Conservation (phyloP, 768 basidiomycete genomes). For the Leccinum disarticulatum region DNA sequence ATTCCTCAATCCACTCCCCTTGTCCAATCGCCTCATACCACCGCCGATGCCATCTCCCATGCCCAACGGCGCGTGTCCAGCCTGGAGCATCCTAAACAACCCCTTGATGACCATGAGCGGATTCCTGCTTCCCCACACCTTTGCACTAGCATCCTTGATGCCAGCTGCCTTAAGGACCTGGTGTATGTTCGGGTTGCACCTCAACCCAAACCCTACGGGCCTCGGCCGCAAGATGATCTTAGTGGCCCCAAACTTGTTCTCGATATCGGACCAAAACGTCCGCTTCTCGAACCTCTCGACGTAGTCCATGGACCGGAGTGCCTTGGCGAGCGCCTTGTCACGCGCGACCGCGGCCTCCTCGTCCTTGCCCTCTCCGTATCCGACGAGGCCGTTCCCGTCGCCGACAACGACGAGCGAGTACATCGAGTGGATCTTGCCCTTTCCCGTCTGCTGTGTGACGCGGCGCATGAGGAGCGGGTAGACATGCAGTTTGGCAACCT, state of each 20-base stretch:
- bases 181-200: slow-evolving; percentile 87
- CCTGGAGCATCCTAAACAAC: slow-evolving; percentile 77
- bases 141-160: slow-evolving; percentile 92
- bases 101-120: slow-evolving; percentile 76
- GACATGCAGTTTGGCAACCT: slow-evolving; percentile 37
- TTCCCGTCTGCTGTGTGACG: slow-evolving; percentile 88
- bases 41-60: slow-evolving; percentile 87
- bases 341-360: slow-evolving; percentile 51
- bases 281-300: slow-evolving; percentile 93
- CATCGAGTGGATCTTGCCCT: slow-evolving; percentile 78
- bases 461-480: slow-evolving; percentile 48
- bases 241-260: slow-evolving; percentile 81
- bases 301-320: slow-evolving; percentile 85
- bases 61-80: slow-evolving; percentile 73
- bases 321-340: slow-evolving; percentile 60
- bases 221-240: slow-evolving; percentile 77
- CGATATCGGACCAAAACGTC: slow-evolving; percentile 92
- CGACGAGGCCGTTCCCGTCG: slow-evolving; percentile 81
- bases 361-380: slow-evolving; percentile 81
- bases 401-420: slow-evolving; percentile 73
- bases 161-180: slow-evolving; percentile 90
- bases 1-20: slow-evolving; percentile 70
- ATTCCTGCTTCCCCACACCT: slow-evolving; percentile 93
- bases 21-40: slow-evolving; percentile 64
- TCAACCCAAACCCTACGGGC: slow-evolving; percentile 88